Evolutionary conservation across 75 land plant genomes (phyloP), one percentile per base, ranked within the genome.

Genomic region (Pseudotsuga menziesii): DNA sequence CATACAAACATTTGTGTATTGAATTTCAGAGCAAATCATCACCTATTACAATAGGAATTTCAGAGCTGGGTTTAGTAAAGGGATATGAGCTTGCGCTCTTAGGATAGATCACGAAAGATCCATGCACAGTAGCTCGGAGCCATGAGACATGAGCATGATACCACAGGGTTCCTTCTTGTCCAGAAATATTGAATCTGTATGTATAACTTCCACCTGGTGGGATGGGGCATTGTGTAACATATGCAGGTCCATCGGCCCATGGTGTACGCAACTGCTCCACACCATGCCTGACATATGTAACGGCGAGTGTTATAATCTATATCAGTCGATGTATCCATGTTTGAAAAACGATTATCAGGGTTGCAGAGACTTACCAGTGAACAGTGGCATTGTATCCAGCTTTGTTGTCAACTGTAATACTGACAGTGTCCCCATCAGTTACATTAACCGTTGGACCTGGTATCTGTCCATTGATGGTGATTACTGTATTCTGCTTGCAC

Each of bases 401-500:
- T 36, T 22, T 79, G 79, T 79, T 79, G 41, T 74, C 52, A 29
- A 55, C 57, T 48, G 76, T 75, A 4, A 79, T 39, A 25, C 75
- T 39, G 25, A 79, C 57, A 16, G 44, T 76, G 79, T 79, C 79
- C 16, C 80, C 81, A 26, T 61, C 39, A 35, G n/a, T 32, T 35
- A 60, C 64, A 58, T 76, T n/a, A 17, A 79, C 36, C 7, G 62
- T 75, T 41, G 81, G 81, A 19, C 81, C 81, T 32, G 79, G 81
- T 17, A 56, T 17, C 35, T 73, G 32, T 48, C 81, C 79, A 22
- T 79, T 79, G 48, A 79, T 79, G 16, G 79, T 58, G 25, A 35
- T 19, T 7, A 32, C 29, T 12, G 4, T 71, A 35, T 17, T 2
- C 11, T 3, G 13, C 22, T 41, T 26, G 52, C 52, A 71, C 15